These are phyloP conservation scores for Kwoniella sp. DNA, from an alignment of 768 basidiomycete genomes.

Conservation along the genomic window DNA sequence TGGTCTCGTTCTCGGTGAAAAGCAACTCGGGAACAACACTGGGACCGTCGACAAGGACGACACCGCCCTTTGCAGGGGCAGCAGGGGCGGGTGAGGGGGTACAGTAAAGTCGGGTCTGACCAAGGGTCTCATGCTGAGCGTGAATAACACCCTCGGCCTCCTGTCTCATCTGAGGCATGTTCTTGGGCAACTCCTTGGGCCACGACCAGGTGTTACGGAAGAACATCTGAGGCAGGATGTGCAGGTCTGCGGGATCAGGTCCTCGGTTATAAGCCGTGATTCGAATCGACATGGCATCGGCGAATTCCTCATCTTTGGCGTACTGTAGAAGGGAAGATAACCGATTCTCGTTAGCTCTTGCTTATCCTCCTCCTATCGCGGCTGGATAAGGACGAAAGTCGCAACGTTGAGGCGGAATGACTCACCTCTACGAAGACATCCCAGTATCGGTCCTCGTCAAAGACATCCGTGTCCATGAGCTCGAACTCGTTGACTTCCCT, in stretches of 20 bases:
- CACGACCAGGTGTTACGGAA: constrained; percentile 99
- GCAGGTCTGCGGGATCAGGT: constrained; percentile 88
- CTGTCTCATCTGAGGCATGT: constrained; percentile 56
- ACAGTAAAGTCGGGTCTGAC: constrained; percentile 80
- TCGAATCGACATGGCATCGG: constrained; percentile 84
- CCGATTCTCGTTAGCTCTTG: constrained; percentile 7
- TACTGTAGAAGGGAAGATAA: constrained; percentile 65
- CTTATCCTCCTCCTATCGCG: constrained; percentile 6
- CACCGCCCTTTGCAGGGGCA: constrained; percentile 67
- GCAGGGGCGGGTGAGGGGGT: constrained; percentile 91
- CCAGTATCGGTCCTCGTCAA: constrained; percentile 95
- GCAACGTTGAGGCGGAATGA: constrained; percentile 18
- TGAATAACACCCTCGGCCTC: constrained; percentile 56
- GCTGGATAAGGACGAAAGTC: too few species aligned
- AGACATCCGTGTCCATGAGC: constrained; percentile 85
- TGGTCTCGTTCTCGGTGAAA: constrained; percentile 98
- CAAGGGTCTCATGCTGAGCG: constrained; percentile 72
- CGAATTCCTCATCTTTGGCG: constrained; percentile 92
- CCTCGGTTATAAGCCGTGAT: constrained; percentile 97
- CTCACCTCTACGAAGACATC: constrained; percentile 95
- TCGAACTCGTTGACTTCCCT: constrained; percentile 90
- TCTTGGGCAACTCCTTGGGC: constrained; percentile 60
- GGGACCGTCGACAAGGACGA: constrained; percentile 61
- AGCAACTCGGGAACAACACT: constrained; percentile 79
- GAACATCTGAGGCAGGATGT: constrained; percentile 93